Evolutionary conservation across 2,329 filamentous ascomycete genomes (phyloP).

Genomic region (Cyphellophora europaea): DNA sequence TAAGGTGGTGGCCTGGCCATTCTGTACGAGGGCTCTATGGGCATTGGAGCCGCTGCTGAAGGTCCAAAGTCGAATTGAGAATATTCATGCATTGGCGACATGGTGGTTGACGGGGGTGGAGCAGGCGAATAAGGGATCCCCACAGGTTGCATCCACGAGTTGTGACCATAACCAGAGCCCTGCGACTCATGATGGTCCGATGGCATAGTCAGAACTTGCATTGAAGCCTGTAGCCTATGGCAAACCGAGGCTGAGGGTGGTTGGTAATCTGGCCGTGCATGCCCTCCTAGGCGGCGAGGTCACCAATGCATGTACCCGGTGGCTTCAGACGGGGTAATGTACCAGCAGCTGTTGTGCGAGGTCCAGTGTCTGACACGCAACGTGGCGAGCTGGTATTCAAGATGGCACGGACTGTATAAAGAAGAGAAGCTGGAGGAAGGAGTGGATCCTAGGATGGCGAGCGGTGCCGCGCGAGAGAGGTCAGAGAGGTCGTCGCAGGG

Average conservation of each 20-base stretch:
- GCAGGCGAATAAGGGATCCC: conserved; percentile 28
- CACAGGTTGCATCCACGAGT: conserved; percentile 36
- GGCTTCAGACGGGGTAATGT: conserved; percentile 5
- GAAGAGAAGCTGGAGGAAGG: too few species aligned
- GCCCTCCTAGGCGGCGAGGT: conserved; percentile 4
- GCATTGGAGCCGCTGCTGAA: conserved; percentile 46
- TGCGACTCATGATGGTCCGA: conserved; percentile 34
- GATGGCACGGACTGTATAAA: conserved; percentile 2
- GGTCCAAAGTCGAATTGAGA: conserved; percentile 50
- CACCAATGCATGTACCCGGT: conserved; percentile 14
- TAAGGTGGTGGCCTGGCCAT: conserved; percentile 50
- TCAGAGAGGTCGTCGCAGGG: too few species aligned
- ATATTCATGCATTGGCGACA: conserved; percentile 62
- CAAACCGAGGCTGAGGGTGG: conserved; percentile 3
- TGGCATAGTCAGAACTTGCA: conserved; percentile 26
- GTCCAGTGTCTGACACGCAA: conserved; percentile 2
- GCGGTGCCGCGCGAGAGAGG: too few species aligned
- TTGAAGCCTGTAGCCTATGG: conserved; percentile 6
- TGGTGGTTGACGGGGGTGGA: conserved; percentile 32
- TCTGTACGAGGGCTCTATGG: conserved; percentile 46
- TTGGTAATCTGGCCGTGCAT: conserved; percentile 4
- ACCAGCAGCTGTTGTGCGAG: too few species aligned
- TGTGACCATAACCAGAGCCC: conserved; percentile 33
- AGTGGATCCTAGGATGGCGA: too few species aligned
- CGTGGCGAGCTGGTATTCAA: conserved; percentile 5